Evolutionary conservation across 495 filamentous ascomycete genomes (phyloP).

Genomic region (Neurospora sp.): DNA sequence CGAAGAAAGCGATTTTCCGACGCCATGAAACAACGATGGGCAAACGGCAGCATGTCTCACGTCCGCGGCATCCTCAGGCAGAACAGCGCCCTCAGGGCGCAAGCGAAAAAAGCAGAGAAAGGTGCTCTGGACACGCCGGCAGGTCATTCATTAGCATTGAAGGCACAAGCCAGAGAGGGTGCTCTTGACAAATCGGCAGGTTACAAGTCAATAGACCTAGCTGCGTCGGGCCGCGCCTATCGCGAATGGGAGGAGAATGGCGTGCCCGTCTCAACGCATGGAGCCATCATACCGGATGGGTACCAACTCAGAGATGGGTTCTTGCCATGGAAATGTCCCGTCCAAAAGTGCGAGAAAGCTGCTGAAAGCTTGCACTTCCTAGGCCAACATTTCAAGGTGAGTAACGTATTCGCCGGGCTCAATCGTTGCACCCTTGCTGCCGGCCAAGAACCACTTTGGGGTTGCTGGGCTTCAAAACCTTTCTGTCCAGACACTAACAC

Average conservation of each 20-base stretch:
- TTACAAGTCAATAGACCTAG: constrained; percentile 11
- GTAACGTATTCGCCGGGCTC: background rate
- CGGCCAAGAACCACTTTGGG: background rate
- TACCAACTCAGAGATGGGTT: constrained; percentile 5
- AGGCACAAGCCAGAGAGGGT: background rate
- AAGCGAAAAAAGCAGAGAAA: background rate
- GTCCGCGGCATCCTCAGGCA: constrained; percentile 4
- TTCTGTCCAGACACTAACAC: background rate
- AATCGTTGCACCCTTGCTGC: background rate
- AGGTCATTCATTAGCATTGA: background rate
- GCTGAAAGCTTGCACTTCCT: background rate
- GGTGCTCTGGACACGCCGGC: background rate
- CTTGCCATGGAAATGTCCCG: constrained; percentile 15
- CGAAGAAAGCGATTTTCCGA: background rate
- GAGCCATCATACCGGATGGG: constrained; percentile 15
- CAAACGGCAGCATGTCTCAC: constrained; percentile 14
- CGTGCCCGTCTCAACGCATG: background rate
- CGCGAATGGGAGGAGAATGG: constrained; percentile 9
- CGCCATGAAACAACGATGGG: constrained; percentile 12
- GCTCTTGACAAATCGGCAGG: background rate
- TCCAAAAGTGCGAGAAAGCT: constrained; percentile 10
- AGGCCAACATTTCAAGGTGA: constrained; percentile 16
- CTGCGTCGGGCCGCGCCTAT: constrained; percentile 16
- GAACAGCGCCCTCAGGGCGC: constrained; percentile 2
- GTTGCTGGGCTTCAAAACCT: background rate